These are phyloP conservation scores for Ogataea neopini DNA, from an alignment of 805 yeast genomes.

Conservation along the genomic window DNA sequence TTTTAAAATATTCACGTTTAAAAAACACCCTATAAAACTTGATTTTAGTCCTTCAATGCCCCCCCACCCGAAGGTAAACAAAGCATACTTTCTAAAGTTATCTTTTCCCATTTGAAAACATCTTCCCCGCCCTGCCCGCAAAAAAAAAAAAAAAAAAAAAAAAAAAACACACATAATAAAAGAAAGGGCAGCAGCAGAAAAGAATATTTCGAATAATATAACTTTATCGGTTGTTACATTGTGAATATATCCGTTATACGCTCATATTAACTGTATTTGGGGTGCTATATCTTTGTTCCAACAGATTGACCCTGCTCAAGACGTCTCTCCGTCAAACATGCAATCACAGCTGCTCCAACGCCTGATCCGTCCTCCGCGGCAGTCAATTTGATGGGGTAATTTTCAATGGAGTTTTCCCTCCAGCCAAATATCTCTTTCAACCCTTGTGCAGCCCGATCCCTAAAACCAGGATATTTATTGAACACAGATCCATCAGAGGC, in stretches of 20 bases:
- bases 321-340: conserved; percentile 88
- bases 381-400: conserved; percentile 29
- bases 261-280: not conserved
- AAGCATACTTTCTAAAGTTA: conserved; percentile 13
- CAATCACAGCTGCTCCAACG: conserved; percentile 97
- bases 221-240: too few species aligned
- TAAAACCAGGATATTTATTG: conserved; percentile 91
- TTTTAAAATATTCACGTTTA: too few species aligned
- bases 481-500: conserved; percentile 98
- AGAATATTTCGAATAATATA: too few species aligned
- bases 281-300: conserved; percentile 11
- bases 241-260: too few species aligned
- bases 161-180: too few species aligned
- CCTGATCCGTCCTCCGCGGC: conserved; percentile 89
- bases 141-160: not conserved
- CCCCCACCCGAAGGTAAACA: conserved; percentile 12
- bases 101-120: not conserved
- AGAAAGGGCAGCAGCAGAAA: too few species aligned
- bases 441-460: conserved; percentile 84
- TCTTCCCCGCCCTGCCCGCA: conserved; percentile 5
- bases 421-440: conserved; percentile 88
- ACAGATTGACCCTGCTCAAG: conserved; percentile 59
- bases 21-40: not conserved
- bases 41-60: not conserved
- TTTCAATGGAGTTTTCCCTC: conserved; percentile 35